Percentiles rank a stretch among this genome's conserved stretches.
Conservation (phyloP, 176 grass and related monocot species). For the Paspalum vaginatum region DNA sequence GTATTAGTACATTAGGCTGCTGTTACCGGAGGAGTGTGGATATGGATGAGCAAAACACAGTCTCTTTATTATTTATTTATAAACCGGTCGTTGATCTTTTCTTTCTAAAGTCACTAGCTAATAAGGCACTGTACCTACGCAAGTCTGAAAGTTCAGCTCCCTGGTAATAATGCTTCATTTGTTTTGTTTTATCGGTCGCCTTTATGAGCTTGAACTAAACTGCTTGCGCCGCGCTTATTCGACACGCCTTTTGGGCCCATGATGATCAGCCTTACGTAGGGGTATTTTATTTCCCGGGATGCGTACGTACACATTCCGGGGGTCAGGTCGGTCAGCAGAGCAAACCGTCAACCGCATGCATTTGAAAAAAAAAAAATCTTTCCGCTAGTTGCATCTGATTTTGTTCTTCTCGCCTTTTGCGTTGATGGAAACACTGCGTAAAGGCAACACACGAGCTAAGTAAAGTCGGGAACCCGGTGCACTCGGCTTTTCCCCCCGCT, state of each 20-base stretch:
- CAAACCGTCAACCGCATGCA: conserved; percentile 44
- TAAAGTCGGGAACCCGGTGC: conserved; percentile 56
- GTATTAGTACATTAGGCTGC: no score
- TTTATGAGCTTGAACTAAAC: not conserved
- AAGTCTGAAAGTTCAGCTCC: not conserved
- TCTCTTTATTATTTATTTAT: no score
- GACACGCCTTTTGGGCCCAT: conserved; percentile 9
- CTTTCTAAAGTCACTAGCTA: no score
- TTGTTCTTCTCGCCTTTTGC: conserved; percentile 34
- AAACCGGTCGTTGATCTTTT: no score
- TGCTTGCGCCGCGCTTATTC: not conserved
- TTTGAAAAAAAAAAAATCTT: conserved; percentile 9
- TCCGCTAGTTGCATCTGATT: conserved; percentile 41
- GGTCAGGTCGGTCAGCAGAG: not conserved
- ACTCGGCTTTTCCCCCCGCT: not conserved
- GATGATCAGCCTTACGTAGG: no score
- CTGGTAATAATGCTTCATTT: not conserved
- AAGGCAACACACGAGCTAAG: conserved; percentile 44
- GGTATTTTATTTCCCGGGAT: not conserved
- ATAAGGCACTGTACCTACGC: no score
- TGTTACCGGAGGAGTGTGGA: no score
- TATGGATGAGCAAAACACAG: no score
- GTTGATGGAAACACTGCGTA: conserved; percentile 42
- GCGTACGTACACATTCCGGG: no score
- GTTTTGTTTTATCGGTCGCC: not conserved